These are phyloP conservation scores for Turnera subulata DNA, from an alignment of 345 rosid genomes.

Conservation along the genomic window DNA sequence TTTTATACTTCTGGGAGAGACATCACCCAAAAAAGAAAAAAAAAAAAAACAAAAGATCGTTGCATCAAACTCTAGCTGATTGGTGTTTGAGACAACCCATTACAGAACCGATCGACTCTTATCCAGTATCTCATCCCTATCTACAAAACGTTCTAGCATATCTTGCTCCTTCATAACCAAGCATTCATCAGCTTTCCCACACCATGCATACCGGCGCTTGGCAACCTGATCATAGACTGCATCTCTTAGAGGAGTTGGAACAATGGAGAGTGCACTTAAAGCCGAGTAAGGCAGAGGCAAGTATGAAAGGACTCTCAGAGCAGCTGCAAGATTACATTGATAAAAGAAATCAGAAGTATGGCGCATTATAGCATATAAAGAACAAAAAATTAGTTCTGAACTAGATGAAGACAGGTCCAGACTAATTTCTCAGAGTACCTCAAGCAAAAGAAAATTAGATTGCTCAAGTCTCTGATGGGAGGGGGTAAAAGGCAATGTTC, in stretches of 20 bases:
- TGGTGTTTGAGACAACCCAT: background rate
- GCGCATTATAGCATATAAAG: no score
- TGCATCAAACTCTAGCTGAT: background rate
- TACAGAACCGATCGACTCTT: background rate
- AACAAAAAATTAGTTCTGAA: no score
- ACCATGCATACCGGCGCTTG: conserved; percentile 64
- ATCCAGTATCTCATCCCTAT: conserved; percentile 58
- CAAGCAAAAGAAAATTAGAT: no score
- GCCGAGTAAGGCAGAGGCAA: conserved; percentile 78
- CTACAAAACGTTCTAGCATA: conserved; percentile 72
- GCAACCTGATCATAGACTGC: conserved; percentile 76
- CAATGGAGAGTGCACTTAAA: conserved; percentile 44
- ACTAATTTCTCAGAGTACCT: background rate
- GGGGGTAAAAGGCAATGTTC: no score
- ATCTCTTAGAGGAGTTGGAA: conserved; percentile 72
- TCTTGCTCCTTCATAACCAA: conserved; percentile 63
- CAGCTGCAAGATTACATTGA: conserved; percentile 51
- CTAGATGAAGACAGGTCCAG: no score
- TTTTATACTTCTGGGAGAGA: no score
- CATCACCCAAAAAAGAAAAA: background rate
- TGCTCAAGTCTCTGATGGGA: no score
- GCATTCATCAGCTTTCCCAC: conserved; percentile 69
- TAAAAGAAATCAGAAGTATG: background rate
- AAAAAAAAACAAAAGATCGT: no score
- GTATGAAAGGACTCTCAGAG: conserved; percentile 63